Conservation (phyloP, 768 basidiomycete species). For the Pisolithus microcarpus region DNA sequence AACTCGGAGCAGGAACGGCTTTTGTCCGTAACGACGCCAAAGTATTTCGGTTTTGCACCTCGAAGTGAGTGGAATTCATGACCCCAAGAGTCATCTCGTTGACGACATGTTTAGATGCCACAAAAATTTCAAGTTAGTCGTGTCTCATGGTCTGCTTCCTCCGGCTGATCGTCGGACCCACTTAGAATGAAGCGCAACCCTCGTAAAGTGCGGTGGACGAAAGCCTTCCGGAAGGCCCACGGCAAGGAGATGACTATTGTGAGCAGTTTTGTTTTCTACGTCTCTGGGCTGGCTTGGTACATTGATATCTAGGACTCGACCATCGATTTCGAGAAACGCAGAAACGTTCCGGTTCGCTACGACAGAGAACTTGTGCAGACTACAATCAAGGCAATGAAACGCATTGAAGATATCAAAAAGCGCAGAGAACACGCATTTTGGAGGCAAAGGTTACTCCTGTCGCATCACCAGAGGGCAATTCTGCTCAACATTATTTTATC, state of each 20-base stretch:
- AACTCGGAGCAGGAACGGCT: constrained; percentile 54
- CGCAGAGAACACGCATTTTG: constrained; percentile 92
- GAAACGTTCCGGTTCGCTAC: constrained; percentile 96
- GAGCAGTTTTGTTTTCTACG: constrained; percentile 24
- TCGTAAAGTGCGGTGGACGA: constrained; percentile 98
- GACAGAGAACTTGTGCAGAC: constrained; percentile 89
- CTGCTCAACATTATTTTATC: constrained; percentile 1
- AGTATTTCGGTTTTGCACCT: constrained; percentile 95
- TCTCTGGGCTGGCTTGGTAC: not conserved
- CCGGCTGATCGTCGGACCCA: not conserved
- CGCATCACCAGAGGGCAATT: not conserved
- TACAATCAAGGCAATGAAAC: constrained; percentile 94
- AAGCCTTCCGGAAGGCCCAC: constrained; percentile 96
- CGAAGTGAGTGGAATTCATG: constrained; percentile 57
- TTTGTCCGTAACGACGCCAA: constrained; percentile 99
- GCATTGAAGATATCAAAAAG: constrained; percentile 85
- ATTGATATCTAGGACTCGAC: constrained; percentile 75
- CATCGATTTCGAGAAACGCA: constrained; percentile 97
- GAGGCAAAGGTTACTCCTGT: constrained; percentile 66
- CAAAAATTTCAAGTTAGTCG: constrained; percentile 94
- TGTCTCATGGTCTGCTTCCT: not conserved
- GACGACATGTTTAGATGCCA: constrained; percentile 66
- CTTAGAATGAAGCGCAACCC: constrained; percentile 98
- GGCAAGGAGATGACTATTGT: constrained; percentile 99
- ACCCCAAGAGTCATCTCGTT: constrained; percentile 2